Evolutionary conservation across 2,329 filamentous ascomycete species (phyloP).

Genomic region (Botrytis deweyae): DNA sequence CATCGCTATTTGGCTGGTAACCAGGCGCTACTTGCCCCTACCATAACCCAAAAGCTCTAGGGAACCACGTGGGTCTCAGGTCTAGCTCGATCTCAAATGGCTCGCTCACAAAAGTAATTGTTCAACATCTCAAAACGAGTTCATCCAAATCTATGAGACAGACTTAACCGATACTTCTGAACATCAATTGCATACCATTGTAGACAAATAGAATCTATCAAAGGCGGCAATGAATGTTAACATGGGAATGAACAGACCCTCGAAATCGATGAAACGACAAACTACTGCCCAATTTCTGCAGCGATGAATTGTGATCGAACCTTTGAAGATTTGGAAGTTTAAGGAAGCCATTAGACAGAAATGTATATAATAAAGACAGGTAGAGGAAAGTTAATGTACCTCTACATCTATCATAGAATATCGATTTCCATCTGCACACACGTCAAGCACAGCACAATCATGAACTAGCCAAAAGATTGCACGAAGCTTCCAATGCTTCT

Average conservation of each 20-base stretch:
- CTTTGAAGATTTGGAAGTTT: too few species aligned
- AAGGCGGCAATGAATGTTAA: too few species aligned
- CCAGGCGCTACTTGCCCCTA: background rate
- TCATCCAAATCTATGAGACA: background rate
- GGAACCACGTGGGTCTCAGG: background rate
- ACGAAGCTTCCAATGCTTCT: background rate
- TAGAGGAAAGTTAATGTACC: too few species aligned
- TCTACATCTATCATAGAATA: too few species aligned
- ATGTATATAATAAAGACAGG: too few species aligned
- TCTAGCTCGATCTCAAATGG: background rate
- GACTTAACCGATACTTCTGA: background rate
- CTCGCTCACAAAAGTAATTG: background rate
- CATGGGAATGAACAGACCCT: too few species aligned
- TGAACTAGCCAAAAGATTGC: background rate
- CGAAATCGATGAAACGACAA: background rate
- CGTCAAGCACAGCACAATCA: background rate
- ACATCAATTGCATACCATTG: too few species aligned
- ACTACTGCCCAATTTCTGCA: background rate
- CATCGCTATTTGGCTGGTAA: accelerated
- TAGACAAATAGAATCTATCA: too few species aligned
- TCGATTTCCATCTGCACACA: background rate
- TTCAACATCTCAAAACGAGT: background rate
- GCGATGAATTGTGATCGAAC: background rate
- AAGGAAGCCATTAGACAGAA: too few species aligned
- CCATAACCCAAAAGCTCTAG: background rate